Evolutionary conservation across 352 stramenopile species (phyloP).

Genomic region (Pythium vanterpoolii): DNA sequence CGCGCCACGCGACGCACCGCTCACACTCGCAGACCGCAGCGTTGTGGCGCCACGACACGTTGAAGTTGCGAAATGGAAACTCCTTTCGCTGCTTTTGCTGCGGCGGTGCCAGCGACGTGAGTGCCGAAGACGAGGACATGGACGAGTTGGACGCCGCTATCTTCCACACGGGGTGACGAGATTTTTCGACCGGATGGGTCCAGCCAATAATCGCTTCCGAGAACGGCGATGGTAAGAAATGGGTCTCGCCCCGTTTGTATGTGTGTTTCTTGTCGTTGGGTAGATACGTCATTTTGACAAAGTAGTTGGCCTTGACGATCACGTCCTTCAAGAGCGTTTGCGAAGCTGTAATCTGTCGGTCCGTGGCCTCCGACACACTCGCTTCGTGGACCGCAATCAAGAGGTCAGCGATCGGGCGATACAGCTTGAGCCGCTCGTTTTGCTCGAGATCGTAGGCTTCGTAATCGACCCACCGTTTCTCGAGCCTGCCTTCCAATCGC

Average conservation of each 20-base stretch:
- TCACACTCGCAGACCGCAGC: constrained; percentile 43
- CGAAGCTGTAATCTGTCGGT: constrained; percentile 55
- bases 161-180: constrained; percentile 42
- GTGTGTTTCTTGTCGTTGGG: constrained; percentile 68
- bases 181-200: constrained; percentile 70
- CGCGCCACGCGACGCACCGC: constrained; percentile 37
- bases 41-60: constrained; percentile 74
- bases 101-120: constrained; percentile 11
- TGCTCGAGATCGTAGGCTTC: constrained; percentile 71
- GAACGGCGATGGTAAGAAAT: constrained; percentile 65
- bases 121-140: not conserved
- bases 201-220: constrained; percentile 67
- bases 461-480: constrained; percentile 75
- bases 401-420: constrained; percentile 69
- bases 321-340: constrained; percentile 63
- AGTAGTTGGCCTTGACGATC: constrained; percentile 60
- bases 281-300: constrained; percentile 73
- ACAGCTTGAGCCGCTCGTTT: constrained; percentile 67
- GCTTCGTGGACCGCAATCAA: constrained; percentile 75
- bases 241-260: constrained; percentile 38
- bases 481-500: constrained; percentile 60
- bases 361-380: constrained; percentile 42
- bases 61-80: constrained; percentile 74
- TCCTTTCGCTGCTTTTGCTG: constrained; percentile 56
- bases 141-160: constrained; percentile 15